phyloP scores from a whole-genome alignment of 139 green algal genomes.

The Gonium pectorale region DNA sequence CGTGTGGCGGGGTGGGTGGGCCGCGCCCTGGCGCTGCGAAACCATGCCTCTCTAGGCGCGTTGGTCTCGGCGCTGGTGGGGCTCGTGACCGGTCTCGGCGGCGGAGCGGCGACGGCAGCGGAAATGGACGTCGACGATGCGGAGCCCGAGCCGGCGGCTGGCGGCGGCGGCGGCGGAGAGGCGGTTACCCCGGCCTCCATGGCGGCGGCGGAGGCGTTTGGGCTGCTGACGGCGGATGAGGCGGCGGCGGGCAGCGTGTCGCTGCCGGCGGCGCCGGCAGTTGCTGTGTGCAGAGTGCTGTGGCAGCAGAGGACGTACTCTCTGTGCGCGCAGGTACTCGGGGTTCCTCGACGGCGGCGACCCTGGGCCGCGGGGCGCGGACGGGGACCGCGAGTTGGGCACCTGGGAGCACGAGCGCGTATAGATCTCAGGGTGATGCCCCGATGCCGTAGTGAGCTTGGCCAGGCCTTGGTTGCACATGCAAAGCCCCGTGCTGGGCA shows the following conservation, averaged over 20 bases:
- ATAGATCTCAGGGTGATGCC: no score
- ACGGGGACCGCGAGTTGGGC: no score
- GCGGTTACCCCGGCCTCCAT: neutral
- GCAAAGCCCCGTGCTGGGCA: no score
- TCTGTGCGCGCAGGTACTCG: slow-evolving; percentile 24
- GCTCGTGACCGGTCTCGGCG: neutral
- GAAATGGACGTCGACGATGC: neutral
- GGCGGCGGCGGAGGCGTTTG: slow-evolving; percentile 16
- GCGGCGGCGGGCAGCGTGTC: neutral
- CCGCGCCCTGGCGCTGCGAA: slow-evolving; percentile 22
- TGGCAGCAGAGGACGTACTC: slow-evolving; percentile 41
- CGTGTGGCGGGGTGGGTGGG: slow-evolving; percentile 29
- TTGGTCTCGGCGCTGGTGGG: neutral
- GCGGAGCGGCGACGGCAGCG: neutral
- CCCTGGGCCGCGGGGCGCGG: no score
- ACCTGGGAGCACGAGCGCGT: no score
- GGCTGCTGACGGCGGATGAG: neutral
- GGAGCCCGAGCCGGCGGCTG: neutral
- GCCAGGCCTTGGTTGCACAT: no score
- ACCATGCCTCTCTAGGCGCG: neutral
- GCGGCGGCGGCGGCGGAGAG: neutral
- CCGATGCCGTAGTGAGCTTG: no score
- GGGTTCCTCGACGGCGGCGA: no score
- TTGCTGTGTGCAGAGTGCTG: slow-evolving; percentile 14
- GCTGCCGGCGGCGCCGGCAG: neutral